A percentile compares a stretch with the other conserved stretches of the same genome.
Conservation (phyloP, 129 eudicot genomes). For the Chrysanthemum makinoi region DNA sequence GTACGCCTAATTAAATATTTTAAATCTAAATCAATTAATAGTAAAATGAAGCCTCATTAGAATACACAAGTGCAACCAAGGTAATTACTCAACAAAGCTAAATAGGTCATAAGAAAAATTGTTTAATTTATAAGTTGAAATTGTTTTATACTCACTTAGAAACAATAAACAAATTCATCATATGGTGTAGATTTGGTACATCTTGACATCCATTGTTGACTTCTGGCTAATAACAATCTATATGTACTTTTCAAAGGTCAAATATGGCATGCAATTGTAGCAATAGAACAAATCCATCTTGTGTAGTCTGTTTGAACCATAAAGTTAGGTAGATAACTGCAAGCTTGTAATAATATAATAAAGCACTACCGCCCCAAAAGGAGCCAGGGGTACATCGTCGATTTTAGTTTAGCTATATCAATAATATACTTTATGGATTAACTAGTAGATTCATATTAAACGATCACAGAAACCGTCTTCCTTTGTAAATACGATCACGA, state of each 20-base stretch:
- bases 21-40: not conserved
- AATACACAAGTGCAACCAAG: conserved; percentile 8
- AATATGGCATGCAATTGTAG: too few species aligned
- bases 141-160: not conserved
- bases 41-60: not conserved
- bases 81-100: not conserved
- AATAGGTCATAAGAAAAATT: not conserved
- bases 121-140: not conserved
- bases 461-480: conserved; percentile 3
- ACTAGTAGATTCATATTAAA: not conserved
- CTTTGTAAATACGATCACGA: conserved; percentile 1
- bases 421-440: not conserved
- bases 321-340: too few species aligned
- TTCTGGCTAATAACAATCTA: too few species aligned
- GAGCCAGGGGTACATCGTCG: too few species aligned
- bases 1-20: not conserved
- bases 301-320: too few species aligned
- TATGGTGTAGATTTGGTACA: too few species aligned
- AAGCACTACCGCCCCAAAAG: too few species aligned
- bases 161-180: not conserved
- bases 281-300: too few species aligned
- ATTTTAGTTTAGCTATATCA: too few species aligned
- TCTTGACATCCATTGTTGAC: too few species aligned
- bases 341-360: too few species aligned
- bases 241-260: too few species aligned